Evolutionary conservation across 2,329 filamentous ascomycete genomes (phyloP).

Genomic region (Diaporthe ampelina): DNA sequence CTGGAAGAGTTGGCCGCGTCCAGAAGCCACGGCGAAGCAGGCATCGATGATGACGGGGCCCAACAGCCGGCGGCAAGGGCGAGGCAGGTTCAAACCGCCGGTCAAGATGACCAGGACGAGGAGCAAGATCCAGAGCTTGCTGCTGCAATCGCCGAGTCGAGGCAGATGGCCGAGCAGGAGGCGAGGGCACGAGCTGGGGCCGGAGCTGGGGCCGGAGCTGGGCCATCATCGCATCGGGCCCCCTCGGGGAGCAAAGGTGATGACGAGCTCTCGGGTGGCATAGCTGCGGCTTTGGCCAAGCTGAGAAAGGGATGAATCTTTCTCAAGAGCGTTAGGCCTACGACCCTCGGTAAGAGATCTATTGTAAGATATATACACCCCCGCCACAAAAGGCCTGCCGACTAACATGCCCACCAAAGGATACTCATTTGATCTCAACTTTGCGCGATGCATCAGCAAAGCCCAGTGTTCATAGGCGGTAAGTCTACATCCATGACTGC

Average conservation of each 20-base stretch:
- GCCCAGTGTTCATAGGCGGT: background rate
- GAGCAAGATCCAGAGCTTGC: conserved; percentile 65
- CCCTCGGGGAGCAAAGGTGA: conserved; percentile 46
- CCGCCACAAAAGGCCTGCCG: background rate
- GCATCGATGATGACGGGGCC: background rate
- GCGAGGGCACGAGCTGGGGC: conserved; percentile 43
- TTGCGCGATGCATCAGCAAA: background rate
- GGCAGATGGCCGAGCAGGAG: conserved; percentile 53
- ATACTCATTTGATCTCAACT: background rate
- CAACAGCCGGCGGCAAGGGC: conserved; percentile 41
- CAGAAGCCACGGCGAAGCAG: conserved; percentile 56
- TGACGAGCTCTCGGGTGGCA: conserved; percentile 66
- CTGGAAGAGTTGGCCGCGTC: conserved; percentile 37
- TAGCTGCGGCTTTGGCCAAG: conserved; percentile 73
- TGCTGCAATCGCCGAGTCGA: conserved; percentile 62
- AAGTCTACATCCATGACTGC: background rate
- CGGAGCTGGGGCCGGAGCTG: conserved; percentile 37
- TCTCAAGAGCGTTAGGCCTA: too few species aligned
- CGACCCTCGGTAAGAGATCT: background rate
- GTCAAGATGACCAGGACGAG: conserved; percentile 54
- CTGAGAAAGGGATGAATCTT: conserved; percentile 59
- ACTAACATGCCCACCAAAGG: background rate
- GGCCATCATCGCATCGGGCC: conserved; percentile 38
- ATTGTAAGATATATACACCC: background rate
- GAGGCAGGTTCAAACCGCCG: conserved; percentile 54